phyloP scores from a whole-genome alignment of 1,284 basidiomycete species.

The Puccinia novopanici region DNA sequence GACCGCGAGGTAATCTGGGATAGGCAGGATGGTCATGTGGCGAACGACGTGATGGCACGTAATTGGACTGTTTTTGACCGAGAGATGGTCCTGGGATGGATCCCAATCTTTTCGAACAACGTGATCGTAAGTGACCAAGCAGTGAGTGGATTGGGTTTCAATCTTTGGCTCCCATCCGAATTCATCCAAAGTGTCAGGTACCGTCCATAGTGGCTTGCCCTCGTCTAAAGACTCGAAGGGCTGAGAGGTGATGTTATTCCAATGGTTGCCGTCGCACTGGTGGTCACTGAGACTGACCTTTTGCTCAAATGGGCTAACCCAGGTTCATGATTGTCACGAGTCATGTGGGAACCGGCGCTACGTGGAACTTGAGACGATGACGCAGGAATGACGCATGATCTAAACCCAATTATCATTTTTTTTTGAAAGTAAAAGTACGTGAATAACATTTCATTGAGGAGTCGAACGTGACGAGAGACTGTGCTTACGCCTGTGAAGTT shows the following conservation, averaged over 20 bases:
- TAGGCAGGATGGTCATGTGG: conserved; percentile 68
- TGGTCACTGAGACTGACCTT: conserved; percentile 23
- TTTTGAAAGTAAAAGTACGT: neutral
- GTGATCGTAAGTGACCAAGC: conserved; percentile 58
- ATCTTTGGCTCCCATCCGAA: conserved; percentile 67
- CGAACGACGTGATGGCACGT: conserved; percentile 54
- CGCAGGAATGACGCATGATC: neutral
- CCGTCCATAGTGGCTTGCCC: conserved; percentile 71
- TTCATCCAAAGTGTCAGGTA: conserved; percentile 76
- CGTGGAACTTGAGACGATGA: conserved; percentile 6
- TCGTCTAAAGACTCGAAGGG: conserved; percentile 56
- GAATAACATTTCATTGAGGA: neutral
- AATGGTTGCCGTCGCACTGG: neutral
- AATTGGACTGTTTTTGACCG: conserved; percentile 49
- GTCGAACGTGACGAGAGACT: neutral
- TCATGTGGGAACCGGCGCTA: neutral
- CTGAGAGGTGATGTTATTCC: neutral
- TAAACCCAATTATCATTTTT: neutral
- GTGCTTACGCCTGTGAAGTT: neutral
- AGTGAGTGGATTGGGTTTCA: conserved; percentile 54
- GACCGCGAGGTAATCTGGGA: conserved; percentile 74
- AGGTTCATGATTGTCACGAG: conserved; percentile 18
- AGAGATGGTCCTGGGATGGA: conserved; percentile 54
- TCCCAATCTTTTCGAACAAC: conserved; percentile 56
- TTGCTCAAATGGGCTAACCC: neutral